These are phyloP conservation scores for Penicillium psychrosexuale DNA, from an alignment of 2,329 filamentous ascomycete genomes.

Conservation along the genomic window DNA sequence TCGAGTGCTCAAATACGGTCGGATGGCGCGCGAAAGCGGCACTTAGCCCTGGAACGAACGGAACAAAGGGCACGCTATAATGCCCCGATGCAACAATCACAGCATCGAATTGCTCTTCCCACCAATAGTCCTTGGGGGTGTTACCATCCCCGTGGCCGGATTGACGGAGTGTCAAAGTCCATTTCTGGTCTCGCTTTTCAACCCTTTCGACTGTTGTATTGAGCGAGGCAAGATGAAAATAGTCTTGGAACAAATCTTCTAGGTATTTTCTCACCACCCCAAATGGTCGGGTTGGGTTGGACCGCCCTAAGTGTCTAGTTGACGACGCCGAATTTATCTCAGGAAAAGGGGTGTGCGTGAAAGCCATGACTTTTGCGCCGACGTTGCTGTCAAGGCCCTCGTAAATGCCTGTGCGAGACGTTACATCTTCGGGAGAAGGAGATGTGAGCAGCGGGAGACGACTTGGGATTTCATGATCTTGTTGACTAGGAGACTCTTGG, in stretches of 20 bases:
- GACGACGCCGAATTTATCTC: slow-evolving; percentile 23
- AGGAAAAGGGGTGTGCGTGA: slow-evolving; percentile 28
- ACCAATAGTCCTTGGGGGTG: slow-evolving; percentile 34
- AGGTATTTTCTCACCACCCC: slow-evolving; percentile 23
- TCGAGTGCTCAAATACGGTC: slow-evolving; percentile 37
- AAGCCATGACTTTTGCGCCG: slow-evolving; percentile 27
- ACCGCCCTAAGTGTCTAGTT: slow-evolving; percentile 15
- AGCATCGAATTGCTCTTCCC: slow-evolving; percentile 43
- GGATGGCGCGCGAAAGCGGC: slow-evolving; percentile 33
- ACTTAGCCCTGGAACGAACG: slow-evolving; percentile 35
- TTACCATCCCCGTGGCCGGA: slow-evolving; percentile 8
- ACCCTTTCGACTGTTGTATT: slow-evolving; percentile 33
- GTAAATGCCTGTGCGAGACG: slow-evolving; percentile 25
- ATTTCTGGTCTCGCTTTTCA: slow-evolving; percentile 23
- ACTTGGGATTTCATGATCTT: slow-evolving; percentile 8
- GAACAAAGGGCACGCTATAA: slow-evolving; percentile 42
- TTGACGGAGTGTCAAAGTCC: slow-evolving; percentile 31
- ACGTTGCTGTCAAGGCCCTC: slow-evolving; percentile 30
- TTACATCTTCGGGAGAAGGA: slow-evolving; percentile 19
- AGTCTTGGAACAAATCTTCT: slow-evolving; percentile 25
- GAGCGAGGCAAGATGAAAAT: slow-evolving; percentile 28
- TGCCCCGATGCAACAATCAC: slow-evolving; percentile 44
- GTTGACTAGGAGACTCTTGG: neutral
- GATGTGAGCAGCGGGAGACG: slow-evolving; percentile 19
- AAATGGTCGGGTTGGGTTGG: slow-evolving; percentile 27